Evolutionary conservation across 768 basidiomycete species (phyloP).

Genomic region (Amanita subjunquillea): DNA sequence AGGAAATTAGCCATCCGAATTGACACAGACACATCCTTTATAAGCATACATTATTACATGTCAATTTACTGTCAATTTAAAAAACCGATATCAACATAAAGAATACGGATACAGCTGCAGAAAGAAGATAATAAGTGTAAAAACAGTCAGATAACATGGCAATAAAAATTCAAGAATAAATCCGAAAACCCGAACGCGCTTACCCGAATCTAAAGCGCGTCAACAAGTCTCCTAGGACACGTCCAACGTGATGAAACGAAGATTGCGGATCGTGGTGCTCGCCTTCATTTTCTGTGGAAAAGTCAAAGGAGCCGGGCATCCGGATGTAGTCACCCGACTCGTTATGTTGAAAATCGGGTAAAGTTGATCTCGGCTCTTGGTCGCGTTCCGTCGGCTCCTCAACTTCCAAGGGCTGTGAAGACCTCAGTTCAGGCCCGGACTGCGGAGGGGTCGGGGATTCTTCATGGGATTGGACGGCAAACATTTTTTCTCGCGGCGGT

Average conservation of each 20-base stretch:
- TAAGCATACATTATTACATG: too few relatives aligned
- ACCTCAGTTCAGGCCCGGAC: neutral
- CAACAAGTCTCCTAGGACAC: neutral
- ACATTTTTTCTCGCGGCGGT: neutral
- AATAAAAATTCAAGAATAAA: neutral
- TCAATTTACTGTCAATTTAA: too few relatives aligned
- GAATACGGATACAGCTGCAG: too few relatives aligned
- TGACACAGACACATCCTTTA: too few relatives aligned
- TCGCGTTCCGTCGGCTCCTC: neutral
- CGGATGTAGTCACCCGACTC: neutral
- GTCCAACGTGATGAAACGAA: neutral
- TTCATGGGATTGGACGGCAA: neutral
- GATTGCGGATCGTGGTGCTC: neutral
- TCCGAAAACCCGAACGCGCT: neutral
- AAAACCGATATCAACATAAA: too few relatives aligned
- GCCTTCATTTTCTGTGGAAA: neutral
- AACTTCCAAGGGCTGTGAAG: neutral
- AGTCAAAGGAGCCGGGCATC: constrained; percentile 7
- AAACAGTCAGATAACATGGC: neutral
- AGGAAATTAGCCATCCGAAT: too few relatives aligned
- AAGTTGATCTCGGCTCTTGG: neutral
- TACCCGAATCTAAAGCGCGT: neutral
- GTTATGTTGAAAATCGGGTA: neutral
- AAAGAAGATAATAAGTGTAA: neutral
- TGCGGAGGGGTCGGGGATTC: neutral